Percentiles rank a stretch among this genome's conserved stretches.
phyloP scores from a whole-genome alignment of 2,329 filamentous ascomycete genomes.

The Penicillium sp. region DNA sequence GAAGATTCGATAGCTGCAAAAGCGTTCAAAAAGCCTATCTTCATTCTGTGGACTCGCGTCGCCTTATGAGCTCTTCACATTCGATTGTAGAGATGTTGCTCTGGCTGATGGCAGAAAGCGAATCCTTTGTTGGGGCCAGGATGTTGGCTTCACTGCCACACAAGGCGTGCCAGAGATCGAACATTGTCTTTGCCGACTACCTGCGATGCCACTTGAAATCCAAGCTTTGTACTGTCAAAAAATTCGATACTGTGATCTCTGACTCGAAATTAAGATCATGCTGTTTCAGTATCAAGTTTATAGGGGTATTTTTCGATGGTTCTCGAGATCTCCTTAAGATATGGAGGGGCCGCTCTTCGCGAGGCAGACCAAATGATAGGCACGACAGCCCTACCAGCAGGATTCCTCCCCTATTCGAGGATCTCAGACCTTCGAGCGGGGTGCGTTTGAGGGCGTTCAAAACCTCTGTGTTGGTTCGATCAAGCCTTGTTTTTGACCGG shows the following conservation, averaged over 20 bases:
- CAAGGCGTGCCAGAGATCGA: not conserved
- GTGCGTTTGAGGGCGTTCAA: not conserved
- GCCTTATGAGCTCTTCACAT: constrained; percentile 1
- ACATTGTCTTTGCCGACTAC: not conserved
- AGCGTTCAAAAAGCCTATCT: not conserved
- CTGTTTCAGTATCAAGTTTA: not conserved
- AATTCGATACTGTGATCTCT: not conserved
- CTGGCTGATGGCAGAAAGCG: not conserved
- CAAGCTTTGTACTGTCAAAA: not conserved
- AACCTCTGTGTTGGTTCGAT: not conserved
- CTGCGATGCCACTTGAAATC: not conserved
- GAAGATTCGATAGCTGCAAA: not conserved
- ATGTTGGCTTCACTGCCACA: constrained; percentile 3
- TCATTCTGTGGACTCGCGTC: not conserved
- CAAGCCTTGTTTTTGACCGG: not conserved
- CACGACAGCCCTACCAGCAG: not conserved
- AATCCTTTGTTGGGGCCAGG: constrained; percentile 3
- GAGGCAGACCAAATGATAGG: not conserved
- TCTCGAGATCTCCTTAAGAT: not conserved
- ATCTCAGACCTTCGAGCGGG: not conserved
- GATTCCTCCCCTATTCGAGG: too few relatives aligned
- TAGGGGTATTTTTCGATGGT: not conserved
- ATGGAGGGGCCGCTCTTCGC: not conserved
- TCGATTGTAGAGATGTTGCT: too few relatives aligned
- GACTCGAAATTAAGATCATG: not conserved